phyloP scores from a whole-genome alignment of 2,329 filamentous ascomycete genomes.

The Immersiporthe knoxdaviesiana region DNA sequence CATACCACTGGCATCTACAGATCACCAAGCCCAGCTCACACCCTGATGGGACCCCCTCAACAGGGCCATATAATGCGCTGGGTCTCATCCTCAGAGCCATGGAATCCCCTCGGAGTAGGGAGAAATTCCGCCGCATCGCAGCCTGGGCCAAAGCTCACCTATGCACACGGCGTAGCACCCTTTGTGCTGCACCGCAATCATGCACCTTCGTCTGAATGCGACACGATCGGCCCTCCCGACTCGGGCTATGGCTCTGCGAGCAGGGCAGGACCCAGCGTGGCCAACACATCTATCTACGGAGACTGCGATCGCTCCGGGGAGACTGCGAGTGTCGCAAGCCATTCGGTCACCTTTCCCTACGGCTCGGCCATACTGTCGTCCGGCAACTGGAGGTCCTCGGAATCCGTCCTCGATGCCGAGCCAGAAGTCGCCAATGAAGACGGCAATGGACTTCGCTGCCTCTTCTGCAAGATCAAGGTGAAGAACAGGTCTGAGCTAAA shows the following conservation, averaged over 20 bases:
- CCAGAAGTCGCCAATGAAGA: not conserved
- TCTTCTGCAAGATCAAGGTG: conserved; percentile 44
- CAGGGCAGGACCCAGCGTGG: conserved; percentile 46
- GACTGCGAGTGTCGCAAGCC: conserved; percentile 43
- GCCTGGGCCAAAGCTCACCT: conserved; percentile 8
- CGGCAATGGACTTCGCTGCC: conserved; percentile 39
- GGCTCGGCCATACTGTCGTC: conserved; percentile 10
- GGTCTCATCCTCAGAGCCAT: conserved; percentile 21
- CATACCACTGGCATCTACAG: conserved; percentile 13
- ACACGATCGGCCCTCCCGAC: conserved; percentile 43
- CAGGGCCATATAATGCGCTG: conserved; percentile 2
- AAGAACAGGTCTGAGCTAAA: conserved; percentile 61
- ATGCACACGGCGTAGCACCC: conserved; percentile 3
- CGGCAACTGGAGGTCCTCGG: conserved; percentile 24
- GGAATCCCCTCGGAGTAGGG: conserved; percentile 23
- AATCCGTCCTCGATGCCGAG: not conserved
- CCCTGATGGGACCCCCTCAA: conserved; percentile 10
- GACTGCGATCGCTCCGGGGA: conserved; percentile 47
- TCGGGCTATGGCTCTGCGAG: conserved; percentile 50
- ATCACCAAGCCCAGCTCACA: conserved; percentile 5
- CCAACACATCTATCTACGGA: conserved; percentile 48
- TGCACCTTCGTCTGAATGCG: conserved; percentile 30
- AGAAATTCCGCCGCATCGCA: conserved; percentile 2
- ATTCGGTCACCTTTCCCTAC: conserved; percentile 39
- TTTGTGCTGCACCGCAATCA: conserved; percentile 16